These are phyloP conservation scores for Candida lessepsii DNA, from an alignment of 805 yeast species.

Conservation along the genomic window DNA sequence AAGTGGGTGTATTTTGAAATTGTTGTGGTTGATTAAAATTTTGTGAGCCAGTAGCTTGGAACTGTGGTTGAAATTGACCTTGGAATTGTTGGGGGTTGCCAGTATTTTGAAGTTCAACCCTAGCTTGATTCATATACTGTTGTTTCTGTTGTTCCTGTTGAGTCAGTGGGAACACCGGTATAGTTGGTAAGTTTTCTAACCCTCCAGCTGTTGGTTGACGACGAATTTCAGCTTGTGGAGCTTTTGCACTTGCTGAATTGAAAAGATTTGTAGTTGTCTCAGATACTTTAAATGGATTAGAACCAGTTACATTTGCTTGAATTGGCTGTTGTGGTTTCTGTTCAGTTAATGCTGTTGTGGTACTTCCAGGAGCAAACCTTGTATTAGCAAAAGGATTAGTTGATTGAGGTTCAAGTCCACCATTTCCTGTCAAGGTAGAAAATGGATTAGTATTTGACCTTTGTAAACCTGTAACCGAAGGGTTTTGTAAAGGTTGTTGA, in stretches of 20 bases:
- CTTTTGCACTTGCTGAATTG: conserved; percentile 13
- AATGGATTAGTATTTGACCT: conserved; percentile 40
- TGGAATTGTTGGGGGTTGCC: conserved; percentile 17
- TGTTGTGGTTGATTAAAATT: conserved; percentile 1
- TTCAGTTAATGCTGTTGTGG: conserved; percentile 33
- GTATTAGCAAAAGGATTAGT: conserved; percentile 48
- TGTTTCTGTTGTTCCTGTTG: conserved; percentile 43
- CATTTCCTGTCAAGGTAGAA: conserved; percentile 18
- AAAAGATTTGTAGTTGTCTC: conserved; percentile 34
- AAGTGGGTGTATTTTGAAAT: neutral
- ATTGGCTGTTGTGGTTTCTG: conserved; percentile 15
- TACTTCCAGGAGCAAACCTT: conserved; percentile 31
- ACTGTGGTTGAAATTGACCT: conserved; percentile 12
- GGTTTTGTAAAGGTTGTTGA: conserved; percentile 5
- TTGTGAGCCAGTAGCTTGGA: neutral
- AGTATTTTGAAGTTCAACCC: conserved; percentile 31
- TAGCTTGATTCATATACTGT: conserved; percentile 36
- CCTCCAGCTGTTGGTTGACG: conserved; percentile 73
- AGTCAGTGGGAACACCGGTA: conserved; percentile 69
- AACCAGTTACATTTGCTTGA: conserved; percentile 45
- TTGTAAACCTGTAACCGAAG: conserved; percentile 23
- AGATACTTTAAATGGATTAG: conserved; percentile 59
- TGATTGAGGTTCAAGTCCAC: conserved; percentile 16
- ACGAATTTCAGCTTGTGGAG: conserved; percentile 26
- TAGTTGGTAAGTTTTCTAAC: conserved; percentile 60